Conservation (phyloP, 305 asterid species). For the Fraxinus albicans region DNA sequence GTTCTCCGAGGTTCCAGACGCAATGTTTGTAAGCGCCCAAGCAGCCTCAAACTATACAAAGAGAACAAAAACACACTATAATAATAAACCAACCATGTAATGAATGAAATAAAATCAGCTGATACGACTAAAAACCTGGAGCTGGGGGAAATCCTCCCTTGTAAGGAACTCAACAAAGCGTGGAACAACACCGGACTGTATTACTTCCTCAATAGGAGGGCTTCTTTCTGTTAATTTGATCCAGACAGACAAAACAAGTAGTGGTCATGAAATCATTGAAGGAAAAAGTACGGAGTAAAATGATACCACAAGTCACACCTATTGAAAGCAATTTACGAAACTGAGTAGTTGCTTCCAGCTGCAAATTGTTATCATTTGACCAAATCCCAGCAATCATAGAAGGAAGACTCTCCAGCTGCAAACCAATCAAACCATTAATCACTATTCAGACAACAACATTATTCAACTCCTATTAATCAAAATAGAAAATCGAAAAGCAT, state of each 20-base stretch:
- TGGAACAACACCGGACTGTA: constrained; percentile 89
- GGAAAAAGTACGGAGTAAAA: not conserved
- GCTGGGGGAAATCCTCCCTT: constrained; percentile 77
- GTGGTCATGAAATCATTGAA: not conserved
- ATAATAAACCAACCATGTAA: not conserved
- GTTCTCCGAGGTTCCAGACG: constrained; percentile 90
- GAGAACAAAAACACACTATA: constrained; percentile 10
- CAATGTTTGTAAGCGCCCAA: constrained; percentile 96
- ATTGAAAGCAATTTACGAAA: constrained; percentile 87
- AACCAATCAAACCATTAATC: constrained; percentile 13
- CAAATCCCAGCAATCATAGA: constrained; percentile 67
- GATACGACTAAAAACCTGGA: constrained; percentile 52
- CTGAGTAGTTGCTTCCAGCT: constrained; percentile 77
- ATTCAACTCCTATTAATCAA: constrained; percentile 4
- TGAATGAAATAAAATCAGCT: not conserved
- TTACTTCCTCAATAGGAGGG: constrained; percentile 95
- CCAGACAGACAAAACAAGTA: not conserved
- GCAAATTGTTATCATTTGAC: constrained; percentile 63
- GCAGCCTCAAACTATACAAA: constrained; percentile 82
- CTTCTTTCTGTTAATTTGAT: constrained; percentile 54
- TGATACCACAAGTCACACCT: constrained; percentile 37
- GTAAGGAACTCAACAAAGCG: constrained; percentile 81
- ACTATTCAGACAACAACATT: not conserved
- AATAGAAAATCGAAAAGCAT: not conserved
- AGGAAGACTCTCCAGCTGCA: constrained; percentile 84